Base-by-base conservation (phyloP, 2,329 filamentous ascomycete genomes). In the Scedosporium minutisporum region DNA sequence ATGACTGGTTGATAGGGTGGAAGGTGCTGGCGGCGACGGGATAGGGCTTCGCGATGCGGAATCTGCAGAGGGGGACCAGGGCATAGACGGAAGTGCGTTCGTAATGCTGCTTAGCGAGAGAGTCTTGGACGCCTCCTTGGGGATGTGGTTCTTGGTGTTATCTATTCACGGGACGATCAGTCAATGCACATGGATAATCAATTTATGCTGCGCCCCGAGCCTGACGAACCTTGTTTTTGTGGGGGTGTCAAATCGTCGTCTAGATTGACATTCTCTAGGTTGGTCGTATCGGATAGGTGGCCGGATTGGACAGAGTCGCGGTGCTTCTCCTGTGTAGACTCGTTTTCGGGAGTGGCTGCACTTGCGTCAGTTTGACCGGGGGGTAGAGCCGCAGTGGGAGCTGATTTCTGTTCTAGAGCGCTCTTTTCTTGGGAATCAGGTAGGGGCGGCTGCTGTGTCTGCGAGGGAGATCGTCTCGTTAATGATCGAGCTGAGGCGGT, bases 101-200 rank as follows among this genome's bases (percentile, higher is more conserved):
- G 89, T 87, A 61, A 95, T 82, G 67, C 89, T 91, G 74, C 87
- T 86, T 44, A 86, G 79, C 53, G 85, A 87, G 58, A 87, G 76
- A 59, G 83, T 81, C 71, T 83, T 86, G 60, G 80, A 80, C 18
- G 80, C 71, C 57, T 72, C 71, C 60, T 77, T 76, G 44, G 57
- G 57, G 61, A 61, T 59, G 60, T 63, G 63, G 21, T 53, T 61
- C 59, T 66, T 65, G 44, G 65, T 64, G 64, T 48, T 23, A n/a
- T 41, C 38, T 63, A 61, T 55, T 23, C 51, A 55, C 62, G 65
- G 42, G 63, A 64, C 63, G 57, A 64, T 63, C 57, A 63, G 60
- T 44, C 33, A 27, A 42, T 60, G 57, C 46, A 27, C 38, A 16
- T 55, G 6, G 42, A n/a, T 27, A 16, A 25, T 29, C 33, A 10